A percentile compares a stretch with the other conserved stretches of the same genome.
These are phyloP conservation scores for Lunasporangiospora selenospora DNA, from an alignment of 192 early-diverging fungal genomes.

Conservation along the genomic window DNA sequence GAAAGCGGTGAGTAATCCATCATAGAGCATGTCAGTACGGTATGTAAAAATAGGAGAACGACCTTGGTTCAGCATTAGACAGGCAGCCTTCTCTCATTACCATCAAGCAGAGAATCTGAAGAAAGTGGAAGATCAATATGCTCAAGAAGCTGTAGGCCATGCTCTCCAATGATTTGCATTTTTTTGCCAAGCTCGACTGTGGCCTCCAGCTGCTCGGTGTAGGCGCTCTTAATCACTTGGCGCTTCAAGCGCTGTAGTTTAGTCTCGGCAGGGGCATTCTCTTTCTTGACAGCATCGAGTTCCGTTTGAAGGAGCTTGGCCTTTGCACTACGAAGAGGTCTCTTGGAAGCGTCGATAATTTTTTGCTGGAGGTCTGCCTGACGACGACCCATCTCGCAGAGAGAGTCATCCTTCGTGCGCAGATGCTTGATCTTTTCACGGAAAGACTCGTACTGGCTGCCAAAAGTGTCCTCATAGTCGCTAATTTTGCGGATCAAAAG, in stretches of 20 bases:
- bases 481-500: conserved; percentile 47
- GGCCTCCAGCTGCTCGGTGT: conserved; percentile 38
- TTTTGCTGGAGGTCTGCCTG: conserved; percentile 38
- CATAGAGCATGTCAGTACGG: too few species aligned
- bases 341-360: conserved; percentile 36
- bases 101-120: conserved; percentile 13
- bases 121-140: conserved; percentile 46
- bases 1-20: too few species aligned
- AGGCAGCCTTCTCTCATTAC: conserved; percentile 2
- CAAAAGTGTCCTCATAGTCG: conserved; percentile 44
- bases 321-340: conserved; percentile 24
- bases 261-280: conserved; percentile 23
- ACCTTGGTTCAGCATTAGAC: too few species aligned
- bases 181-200: conserved; percentile 43
- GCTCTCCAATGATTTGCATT: conserved; percentile 49
- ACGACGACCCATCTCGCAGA: conserved; percentile 44
- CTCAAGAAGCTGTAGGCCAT: conserved; percentile 34
- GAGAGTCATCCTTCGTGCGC: conserved; percentile 48
- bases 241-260: conserved; percentile 35
- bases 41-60: too few species aligned
- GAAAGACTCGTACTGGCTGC: conserved; percentile 40
- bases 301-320: conserved; percentile 30
- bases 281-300: conserved; percentile 35
- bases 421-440: conserved; percentile 49
- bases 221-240: conserved; percentile 33